Percentiles rank a stretch among this genome's conserved stretches.
phyloP scores from a whole-genome alignment of 805 yeast species.

The Cyberlindnera mycetangii region DNA sequence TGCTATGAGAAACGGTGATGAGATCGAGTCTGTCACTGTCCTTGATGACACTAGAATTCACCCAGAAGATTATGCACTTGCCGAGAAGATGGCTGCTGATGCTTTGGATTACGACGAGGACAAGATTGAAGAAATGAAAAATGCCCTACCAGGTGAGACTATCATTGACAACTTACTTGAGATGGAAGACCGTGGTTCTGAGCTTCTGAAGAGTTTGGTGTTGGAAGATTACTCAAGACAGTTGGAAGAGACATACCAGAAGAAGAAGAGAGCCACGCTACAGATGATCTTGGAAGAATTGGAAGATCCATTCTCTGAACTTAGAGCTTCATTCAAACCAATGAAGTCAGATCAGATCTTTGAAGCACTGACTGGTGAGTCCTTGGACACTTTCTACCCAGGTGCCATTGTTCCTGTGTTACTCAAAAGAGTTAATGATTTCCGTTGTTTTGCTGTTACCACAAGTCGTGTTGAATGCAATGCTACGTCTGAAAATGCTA shows the following conservation, averaged over 20 bases:
- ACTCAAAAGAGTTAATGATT: constrained; percentile 56
- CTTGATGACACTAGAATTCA: constrained; percentile 95
- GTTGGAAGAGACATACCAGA: constrained; percentile 68
- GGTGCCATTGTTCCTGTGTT: constrained; percentile 77
- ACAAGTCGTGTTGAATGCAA: constrained; percentile 61
- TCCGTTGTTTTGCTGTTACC: constrained; percentile 42
- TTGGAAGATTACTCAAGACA: constrained; percentile 92
- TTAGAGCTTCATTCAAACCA: constrained; percentile 66
- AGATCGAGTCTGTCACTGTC: constrained; percentile 63
- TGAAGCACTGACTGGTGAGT: constrained; percentile 87
- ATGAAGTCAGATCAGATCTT: constrained; percentile 73
- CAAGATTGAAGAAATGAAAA: constrained; percentile 75
- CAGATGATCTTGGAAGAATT: constrained; percentile 85
- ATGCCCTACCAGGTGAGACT: constrained; percentile 68
- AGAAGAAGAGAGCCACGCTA: constrained; percentile 72
- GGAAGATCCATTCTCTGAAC: constrained; percentile 83
- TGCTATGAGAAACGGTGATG: constrained; percentile 32
- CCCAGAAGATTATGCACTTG: constrained; percentile 95
- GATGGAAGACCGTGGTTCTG: constrained; percentile 55
- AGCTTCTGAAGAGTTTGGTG: constrained; percentile 79
- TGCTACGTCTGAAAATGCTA: constrained; percentile 43
- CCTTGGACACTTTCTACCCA: constrained; percentile 58
- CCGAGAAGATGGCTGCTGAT: constrained; percentile 97
- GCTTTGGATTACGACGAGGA: constrained; percentile 96
- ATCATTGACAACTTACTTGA: constrained; percentile 59